Base-by-base conservation (phyloP, 495 filamentous ascomycete genomes). In the Arthonia radiata region DNA sequence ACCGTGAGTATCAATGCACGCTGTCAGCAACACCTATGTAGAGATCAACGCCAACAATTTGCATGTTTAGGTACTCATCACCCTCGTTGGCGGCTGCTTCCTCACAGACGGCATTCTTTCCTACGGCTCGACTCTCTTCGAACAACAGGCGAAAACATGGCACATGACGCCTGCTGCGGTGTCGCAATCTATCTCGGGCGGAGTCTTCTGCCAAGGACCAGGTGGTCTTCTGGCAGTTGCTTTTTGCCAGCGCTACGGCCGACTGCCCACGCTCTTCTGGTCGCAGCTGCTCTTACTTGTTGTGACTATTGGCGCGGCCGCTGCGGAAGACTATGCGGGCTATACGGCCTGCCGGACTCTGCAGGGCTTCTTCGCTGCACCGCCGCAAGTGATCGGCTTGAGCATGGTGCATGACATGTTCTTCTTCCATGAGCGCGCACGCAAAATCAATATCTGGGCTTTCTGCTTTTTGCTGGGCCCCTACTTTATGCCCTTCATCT, bases 171-270 rank as follows among this genome's bases (percentile, higher is more conserved):
- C 55, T 17, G 29, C 43, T 5, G 43, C 50, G 17, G 51, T 57
- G 5, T 43, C 51, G 0, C 49, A 47, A 5, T 60, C 55, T 10
- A 50, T 57, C 38, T 53, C 47, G 37, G 55, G 51, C 17, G 55
- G 53, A 11, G 53, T 64, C 31, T 43, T 63, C 31, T 41, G 61
- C 29, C 57, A 62, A 35, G 59, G 55, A 0, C 50, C 58, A 26
- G 58, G 59, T 15, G 56, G 59, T 5, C 39, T 62, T n/a, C 43
- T 61, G 28, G 57, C 52, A 0, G 56, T 64, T 8, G 56, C 56
- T 3, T 33, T 62, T 0, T 47, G 53, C 26, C 50, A 59, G 29
- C 42, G 52, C 11, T 61, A 51, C 37, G 59, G 57, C 21, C 44
- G 57, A 17, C 47, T 49, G 12, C 59, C 60, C 3, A 44, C 61